Evolutionary conservation across 1,139 yeast genomes (phyloP), one percentile per base, ranked within the genome.

Genomic region (Casaregolazyma lundiana): DNA sequence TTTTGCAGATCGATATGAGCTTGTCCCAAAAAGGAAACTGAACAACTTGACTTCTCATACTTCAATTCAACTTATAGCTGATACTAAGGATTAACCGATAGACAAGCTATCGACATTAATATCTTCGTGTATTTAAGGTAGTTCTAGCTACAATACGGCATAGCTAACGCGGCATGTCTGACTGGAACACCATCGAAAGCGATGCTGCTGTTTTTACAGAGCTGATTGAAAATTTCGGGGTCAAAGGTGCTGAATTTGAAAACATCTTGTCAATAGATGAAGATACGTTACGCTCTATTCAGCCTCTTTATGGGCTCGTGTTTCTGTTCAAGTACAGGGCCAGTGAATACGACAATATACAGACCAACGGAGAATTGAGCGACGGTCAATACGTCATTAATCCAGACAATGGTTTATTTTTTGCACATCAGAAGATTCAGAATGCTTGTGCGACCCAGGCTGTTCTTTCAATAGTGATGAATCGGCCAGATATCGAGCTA

Each of bases 361-460:
- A 72, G 50, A 51, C 56, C 39, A 62, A 67, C 49, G 45, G 44
- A 19, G 79, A 78, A 6, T 53, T 70, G 15, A 15, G 15, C 32
- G 70, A 66, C 41, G 84, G 84, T 0, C 61, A 54, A 6, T 78
- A 72, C 53, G 80, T 75, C 50, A 53, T 54, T 1, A 45, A 44
- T 1, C 45, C 47, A 3, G 39, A 37, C 6, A 29, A 26, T 4
- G 45, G 46, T 2, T 50, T 51, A 1, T 81, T 80, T 60, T 82
- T 82, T 60, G 87, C 87, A 5, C 74, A 73, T 47, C 89, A 82
- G 60, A 76, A 78, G 32, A 79, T 81, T 44, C 81, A 79, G 55
- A 80, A 82, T 58, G 87, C 89, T 1, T 82, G 89, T 63, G 89
- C 84, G n/a, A 82, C 89, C 1, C 86, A 79, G 57, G 89, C 89